These are phyloP conservation scores for Raffaelea arxii DNA, from an alignment of 2,329 filamentous ascomycete genomes.

Conservation along the genomic window DNA sequence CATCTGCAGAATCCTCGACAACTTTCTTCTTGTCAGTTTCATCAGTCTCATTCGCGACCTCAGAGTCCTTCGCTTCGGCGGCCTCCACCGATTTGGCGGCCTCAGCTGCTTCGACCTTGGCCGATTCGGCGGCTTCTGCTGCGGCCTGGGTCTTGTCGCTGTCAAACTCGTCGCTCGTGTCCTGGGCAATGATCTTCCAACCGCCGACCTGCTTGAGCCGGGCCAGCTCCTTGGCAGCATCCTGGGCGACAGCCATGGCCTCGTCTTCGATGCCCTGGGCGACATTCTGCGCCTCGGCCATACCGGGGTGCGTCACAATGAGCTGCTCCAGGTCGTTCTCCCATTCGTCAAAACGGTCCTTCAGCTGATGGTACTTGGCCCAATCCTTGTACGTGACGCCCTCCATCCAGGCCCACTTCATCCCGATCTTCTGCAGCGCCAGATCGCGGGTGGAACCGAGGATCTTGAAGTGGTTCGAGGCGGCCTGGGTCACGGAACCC, in stretches of 20 bases:
- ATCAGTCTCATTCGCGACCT: background rate
- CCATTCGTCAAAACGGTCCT: constrained; percentile 75
- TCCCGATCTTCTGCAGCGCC: constrained; percentile 82
- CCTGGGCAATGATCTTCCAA: constrained; percentile 72
- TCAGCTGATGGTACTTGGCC: constrained; percentile 87
- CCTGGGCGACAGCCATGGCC: constrained; percentile 71
- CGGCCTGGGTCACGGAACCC: constrained; percentile 57
- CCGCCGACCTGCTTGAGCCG: constrained; percentile 73
- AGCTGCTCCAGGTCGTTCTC: constrained; percentile 69
- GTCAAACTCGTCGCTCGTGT: constrained; percentile 71
- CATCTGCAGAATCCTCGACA: background rate
- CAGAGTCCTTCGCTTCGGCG: constrained; percentile 13
- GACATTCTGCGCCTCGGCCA: constrained; percentile 58
- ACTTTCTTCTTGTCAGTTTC: background rate
- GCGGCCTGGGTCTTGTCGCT: constrained; percentile 52
- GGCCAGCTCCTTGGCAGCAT: constrained; percentile 69
- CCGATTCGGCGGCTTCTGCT: constrained; percentile 38
- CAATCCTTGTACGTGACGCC: constrained; percentile 95
- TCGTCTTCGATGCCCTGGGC: constrained; percentile 52
- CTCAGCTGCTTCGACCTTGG: constrained; percentile 14
- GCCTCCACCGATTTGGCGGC: constrained; percentile 20
- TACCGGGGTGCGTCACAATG: constrained; percentile 61
- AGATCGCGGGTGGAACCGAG: constrained; percentile 75
- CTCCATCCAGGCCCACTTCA: constrained; percentile 93
- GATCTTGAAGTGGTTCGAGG: constrained; percentile 73